These are phyloP conservation scores for Barnettozyma wickerhamii DNA, from an alignment of 805 yeast species.

Conservation along the genomic window DNA sequence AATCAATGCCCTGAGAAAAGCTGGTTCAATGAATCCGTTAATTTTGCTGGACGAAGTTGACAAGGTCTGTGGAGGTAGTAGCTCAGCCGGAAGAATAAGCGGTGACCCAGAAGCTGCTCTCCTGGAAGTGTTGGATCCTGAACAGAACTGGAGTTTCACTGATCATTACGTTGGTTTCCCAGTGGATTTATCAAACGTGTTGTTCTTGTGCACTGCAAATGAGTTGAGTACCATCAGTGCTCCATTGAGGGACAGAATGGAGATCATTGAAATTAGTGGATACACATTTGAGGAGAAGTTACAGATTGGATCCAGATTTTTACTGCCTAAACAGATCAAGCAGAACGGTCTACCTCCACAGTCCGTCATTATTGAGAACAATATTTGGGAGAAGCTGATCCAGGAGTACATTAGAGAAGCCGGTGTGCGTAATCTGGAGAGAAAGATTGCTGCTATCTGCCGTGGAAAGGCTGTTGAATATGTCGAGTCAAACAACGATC, in stretches of 20 bases:
- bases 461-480: constrained; percentile 78
- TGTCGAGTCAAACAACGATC: constrained; percentile 18
- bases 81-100: constrained; percentile 40
- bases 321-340: constrained; percentile 70
- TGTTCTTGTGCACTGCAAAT: constrained; percentile 85
- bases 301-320: constrained; percentile 61
- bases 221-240: constrained; percentile 65
- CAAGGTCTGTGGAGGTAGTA: constrained; percentile 58
- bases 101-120: constrained; percentile 93
- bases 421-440: constrained; percentile 78
- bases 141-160: constrained; percentile 69
- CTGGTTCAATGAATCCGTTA: constrained; percentile 77
- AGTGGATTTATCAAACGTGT: constrained; percentile 72
- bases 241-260: constrained; percentile 82
- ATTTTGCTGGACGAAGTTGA: constrained; percentile 83
- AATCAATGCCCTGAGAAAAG: constrained; percentile 70
- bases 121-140: constrained; percentile 86
- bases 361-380: constrained; percentile 43
- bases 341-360: constrained; percentile 56
- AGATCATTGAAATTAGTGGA: constrained; percentile 71
- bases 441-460: constrained; percentile 71
- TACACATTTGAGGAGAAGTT: constrained; percentile 76
- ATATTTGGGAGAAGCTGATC: constrained; percentile 58
- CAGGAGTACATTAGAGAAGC: constrained; percentile 76
- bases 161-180: constrained; percentile 89